Percentiles rank a stretch among this genome's conserved stretches.
These are phyloP conservation scores for Artemisia tridentata DNA, from an alignment of 129 eudicot genomes.

Conservation along the genomic window DNA sequence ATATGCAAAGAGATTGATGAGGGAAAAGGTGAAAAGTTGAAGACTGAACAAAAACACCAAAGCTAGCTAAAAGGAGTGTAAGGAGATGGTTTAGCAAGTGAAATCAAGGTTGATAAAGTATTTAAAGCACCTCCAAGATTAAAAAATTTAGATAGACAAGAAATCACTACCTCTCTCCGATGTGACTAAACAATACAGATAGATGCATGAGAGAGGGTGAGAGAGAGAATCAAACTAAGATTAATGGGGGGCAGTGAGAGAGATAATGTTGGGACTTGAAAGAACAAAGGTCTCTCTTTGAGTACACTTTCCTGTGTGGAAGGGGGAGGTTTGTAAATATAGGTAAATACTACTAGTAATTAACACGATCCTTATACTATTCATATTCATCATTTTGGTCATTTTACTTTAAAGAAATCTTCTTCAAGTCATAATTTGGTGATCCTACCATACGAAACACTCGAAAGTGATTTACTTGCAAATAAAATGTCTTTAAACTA, in stretches of 20 bases:
- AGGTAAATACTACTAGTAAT: constrained; percentile 1
- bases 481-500: neutral
- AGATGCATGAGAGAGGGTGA: constrained; percentile 12
- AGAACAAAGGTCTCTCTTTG: constrained; percentile 40
- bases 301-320: constrained; percentile 42
- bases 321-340: constrained; percentile 39
- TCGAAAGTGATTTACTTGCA: constrained; percentile 8
- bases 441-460: neutral
- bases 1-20: constrained; percentile 18
- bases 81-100: constrained; percentile 25
- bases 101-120: constrained; percentile 39
- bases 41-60: constrained; percentile 68
- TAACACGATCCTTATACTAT: constrained; percentile 18
- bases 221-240: constrained; percentile 24
- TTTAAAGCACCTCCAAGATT: constrained; percentile 33
- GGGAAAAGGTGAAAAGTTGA: constrained; percentile 52
- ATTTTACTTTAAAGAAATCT: constrained; percentile 2
- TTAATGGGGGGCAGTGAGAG: constrained; percentile 41
- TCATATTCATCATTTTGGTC: constrained; percentile 11
- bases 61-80: constrained; percentile 41
- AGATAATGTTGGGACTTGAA: constrained; percentile 46
- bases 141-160: constrained; percentile 35
- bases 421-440: neutral
- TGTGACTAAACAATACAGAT: constrained; percentile 35
- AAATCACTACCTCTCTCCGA: constrained; percentile 33